Conservation (phyloP, 2,329 filamentous ascomycete genomes). For the Calonectria multiphialidica region DNA sequence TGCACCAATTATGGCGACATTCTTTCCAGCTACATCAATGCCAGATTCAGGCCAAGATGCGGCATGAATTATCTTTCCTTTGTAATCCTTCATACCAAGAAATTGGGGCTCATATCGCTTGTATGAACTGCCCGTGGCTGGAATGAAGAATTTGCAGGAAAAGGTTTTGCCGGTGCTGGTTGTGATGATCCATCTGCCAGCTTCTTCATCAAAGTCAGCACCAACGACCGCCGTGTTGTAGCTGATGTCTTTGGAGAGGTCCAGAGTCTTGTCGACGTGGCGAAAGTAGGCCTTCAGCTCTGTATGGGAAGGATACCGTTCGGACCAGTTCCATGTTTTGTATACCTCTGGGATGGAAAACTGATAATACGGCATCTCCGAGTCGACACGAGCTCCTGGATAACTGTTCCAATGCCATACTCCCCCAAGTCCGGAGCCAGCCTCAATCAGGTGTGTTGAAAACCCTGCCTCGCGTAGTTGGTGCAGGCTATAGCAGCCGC, state of each 20-base stretch:
- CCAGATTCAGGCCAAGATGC: constrained; percentile 42
- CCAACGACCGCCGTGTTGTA: constrained; percentile 50
- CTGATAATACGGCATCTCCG: constrained; percentile 27
- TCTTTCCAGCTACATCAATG: constrained; percentile 36
- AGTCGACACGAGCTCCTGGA: constrained; percentile 29
- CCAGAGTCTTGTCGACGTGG: constrained; percentile 17
- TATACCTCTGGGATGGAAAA: constrained; percentile 23
- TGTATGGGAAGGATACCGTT: constrained; percentile 14
- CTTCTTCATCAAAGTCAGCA: constrained; percentile 7
- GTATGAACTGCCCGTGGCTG: constrained; percentile 59
- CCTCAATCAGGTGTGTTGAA: constrained; percentile 23
- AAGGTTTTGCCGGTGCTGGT: constrained; percentile 54
- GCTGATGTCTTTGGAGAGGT: constrained; percentile 40
- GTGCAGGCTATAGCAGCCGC: constrained; percentile 16
- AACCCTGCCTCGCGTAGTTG: constrained; percentile 13
- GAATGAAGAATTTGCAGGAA: constrained; percentile 57
- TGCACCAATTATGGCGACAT: constrained; percentile 46
- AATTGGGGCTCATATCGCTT: constrained; percentile 54
- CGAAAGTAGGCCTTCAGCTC: constrained; percentile 17
- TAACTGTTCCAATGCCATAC: constrained; percentile 31
- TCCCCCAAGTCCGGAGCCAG: constrained; percentile 20
- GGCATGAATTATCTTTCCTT: constrained; percentile 44
- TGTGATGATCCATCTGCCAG: constrained; percentile 56
- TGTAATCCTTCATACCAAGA: constrained; percentile 47
- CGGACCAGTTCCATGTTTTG: constrained; percentile 17